Conservation (phyloP, 2,329 filamentous ascomycete genomes). For the Bipolaris gigantea region DNA sequence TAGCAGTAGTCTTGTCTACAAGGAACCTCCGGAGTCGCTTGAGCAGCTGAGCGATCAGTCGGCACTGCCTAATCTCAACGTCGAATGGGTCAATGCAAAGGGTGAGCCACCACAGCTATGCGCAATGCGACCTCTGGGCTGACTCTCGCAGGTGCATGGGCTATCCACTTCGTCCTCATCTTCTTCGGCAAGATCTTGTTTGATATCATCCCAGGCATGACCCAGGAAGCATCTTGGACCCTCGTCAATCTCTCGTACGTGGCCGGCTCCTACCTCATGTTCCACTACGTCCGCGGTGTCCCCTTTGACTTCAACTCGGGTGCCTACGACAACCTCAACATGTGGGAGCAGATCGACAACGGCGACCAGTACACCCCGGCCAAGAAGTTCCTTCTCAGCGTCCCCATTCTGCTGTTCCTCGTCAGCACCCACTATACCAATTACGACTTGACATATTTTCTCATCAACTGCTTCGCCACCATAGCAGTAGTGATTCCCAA, state of each 20-base stretch:
- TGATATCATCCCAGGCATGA: constrained; percentile 93
- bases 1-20: constrained; percentile 98
- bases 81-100: constrained; percentile 99
- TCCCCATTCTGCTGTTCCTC: constrained; percentile 91
- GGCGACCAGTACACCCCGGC: constrained; percentile 97
- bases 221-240: constrained; percentile 98
- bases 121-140: constrained; percentile 6
- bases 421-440: constrained; percentile 99
- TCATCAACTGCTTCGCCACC: constrained; percentile 93
- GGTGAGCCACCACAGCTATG: constrained; percentile 56
- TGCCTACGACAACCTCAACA: constrained; percentile 98
- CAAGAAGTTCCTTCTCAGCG: constrained; percentile 95
- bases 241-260: constrained; percentile 99
- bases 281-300: constrained; percentile 96
- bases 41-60: constrained; percentile 98
- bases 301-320: constrained; percentile 99
- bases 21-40: constrained; percentile 92
- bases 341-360: constrained; percentile 99
- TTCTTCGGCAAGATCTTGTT: constrained; percentile 91
- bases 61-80: constrained; percentile 91
- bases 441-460: constrained; percentile 95
- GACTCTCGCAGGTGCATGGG: constrained; percentile 78
- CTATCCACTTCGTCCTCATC: constrained; percentile 94
- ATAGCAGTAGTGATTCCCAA: constrained; percentile 95
- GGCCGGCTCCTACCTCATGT: constrained; percentile 99